Evolutionary conservation across 257 asterid genomes (phyloP), one percentile per base, ranked within the genome.

Genomic region (Solanum tarapatanum): DNA sequence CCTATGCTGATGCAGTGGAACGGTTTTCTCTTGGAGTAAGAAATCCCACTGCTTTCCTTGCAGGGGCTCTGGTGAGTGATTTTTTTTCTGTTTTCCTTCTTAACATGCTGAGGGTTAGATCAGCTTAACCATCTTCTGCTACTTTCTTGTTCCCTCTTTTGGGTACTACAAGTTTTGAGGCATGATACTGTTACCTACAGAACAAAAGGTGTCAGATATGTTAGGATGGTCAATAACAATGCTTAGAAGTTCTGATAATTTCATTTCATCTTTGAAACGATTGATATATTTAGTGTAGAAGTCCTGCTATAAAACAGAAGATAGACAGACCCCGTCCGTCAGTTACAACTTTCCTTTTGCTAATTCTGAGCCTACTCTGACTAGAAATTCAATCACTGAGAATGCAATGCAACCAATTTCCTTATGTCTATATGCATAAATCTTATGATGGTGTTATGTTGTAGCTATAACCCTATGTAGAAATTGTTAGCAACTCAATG

Each of bases 11-110:
- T 88, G 92, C 98, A 96, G 99, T 96, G 69, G 99, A 96, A 89
- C 91, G 98, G 66, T 95, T 96, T 89, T 96, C 99, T 70, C 87
- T 96, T 55, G 99, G 98, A 85, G 98, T 93, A 86, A 92, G 98
- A 90, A 96, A 96, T 87, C 98, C 99, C 45, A 96, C 98, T 9
- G 94, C 99, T 80, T 96, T 96, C 89, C 91, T 96, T 48, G 98
- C 99, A 45, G 99, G 99, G 51, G 95, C 98, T 80, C 93, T 93
- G 98, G 99, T 96, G 41, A 86, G 96, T 91, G 55, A 72, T 92
- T 69, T 41, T 70, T 84, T 84, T 87, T 48, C 84, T 82, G n/a
- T 82, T n/a, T 48, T 45, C 43, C 43, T 82, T 48, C 69, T 80
- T 80, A 80, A 80, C 85, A 45, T 80, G 28, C 85, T 45, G 17